Base-by-base conservation (phyloP, 2,329 filamentous ascomycete genomes). In the Xylaria sp. region DNA sequence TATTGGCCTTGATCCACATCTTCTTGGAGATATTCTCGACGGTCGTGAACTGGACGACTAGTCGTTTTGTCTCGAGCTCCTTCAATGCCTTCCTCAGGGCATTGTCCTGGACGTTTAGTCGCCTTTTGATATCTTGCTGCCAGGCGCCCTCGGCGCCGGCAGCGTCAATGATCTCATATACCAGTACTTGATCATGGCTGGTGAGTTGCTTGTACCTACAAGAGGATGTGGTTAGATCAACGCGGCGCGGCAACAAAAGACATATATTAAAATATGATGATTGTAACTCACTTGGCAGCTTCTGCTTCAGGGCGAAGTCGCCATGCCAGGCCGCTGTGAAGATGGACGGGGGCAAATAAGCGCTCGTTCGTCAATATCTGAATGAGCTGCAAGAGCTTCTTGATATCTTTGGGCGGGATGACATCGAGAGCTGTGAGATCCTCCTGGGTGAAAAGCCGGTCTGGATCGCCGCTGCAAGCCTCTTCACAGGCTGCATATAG, bases 11-110 rank as follows among this genome's bases (percentile, higher is more conserved):
- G 86, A 99, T 97, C 85, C 96, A 99, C 87, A 97, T 97, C 82
- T 97, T 97, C 78, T 96, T 92, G 73, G 91, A 92, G 32, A 93
- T 93, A 77, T 92, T 91, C 82, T 97, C 94, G 81, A 97, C 94
- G 79, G 92, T 96, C 82, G 95, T 96, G 82, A 98, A 94, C 66
- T 90, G 89, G 76, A 92, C 92, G 79, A 99, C 94, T 78, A 97
- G 89, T 42, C 90, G 89, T 78, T 93, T 94, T 47, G 86, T 83
- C 79, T 97, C 92, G 69, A 99, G 89, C 70, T 90, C 89, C 82
- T 97, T 97, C 74, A 98, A 86, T 32, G 90, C 90, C 75, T 92
- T 91, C 74, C 92, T 92, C 75, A 98, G 87, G 45, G 92, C 89
- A 58, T 91, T 91, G 76, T 95, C 93, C 82, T 97, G 93, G 79